These are phyloP conservation scores for Solanum aculeatissimum DNA, from an alignment of 305 asterid genomes.

Conservation along the genomic window DNA sequence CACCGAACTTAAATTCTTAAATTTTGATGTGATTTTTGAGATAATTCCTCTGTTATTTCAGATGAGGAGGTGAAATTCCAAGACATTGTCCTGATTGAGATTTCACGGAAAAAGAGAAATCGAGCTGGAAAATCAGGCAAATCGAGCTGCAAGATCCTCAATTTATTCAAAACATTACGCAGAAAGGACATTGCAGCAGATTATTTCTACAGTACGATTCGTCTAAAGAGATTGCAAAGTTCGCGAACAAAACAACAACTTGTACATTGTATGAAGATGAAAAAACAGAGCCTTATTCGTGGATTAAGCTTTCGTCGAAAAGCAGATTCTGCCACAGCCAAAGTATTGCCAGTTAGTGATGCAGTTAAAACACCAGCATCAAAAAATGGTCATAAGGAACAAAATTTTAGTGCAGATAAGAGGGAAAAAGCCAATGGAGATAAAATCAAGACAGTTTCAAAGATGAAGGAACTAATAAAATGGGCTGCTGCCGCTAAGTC, in stretches of 20 bases:
- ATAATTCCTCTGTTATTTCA: constrained; percentile 1
- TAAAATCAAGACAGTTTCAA: constrained; percentile 31
- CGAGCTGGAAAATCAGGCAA: constrained; percentile 6
- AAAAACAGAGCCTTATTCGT: constrained; percentile 20
- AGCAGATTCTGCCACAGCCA: constrained; percentile 21
- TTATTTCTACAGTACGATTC: constrained; percentile 26
- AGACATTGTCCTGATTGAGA: not conserved
- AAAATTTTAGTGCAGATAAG: constrained; percentile 10
- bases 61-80: constrained; percentile 6
- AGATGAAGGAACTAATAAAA: constrained; percentile 61
- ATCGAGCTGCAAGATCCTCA: constrained; percentile 17
- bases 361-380: constrained; percentile 8
- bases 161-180: constrained; percentile 6
- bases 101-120: not conserved
- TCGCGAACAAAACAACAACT: constrained; percentile 10
- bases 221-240: constrained; percentile 15
- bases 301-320: constrained; percentile 22
- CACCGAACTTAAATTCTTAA: not conserved
- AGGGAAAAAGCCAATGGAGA: constrained; percentile 34
- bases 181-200: constrained; percentile 26
- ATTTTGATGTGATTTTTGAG: not conserved
- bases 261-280: constrained; percentile 27
- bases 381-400: constrained; percentile 4
- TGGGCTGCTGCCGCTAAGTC: constrained; percentile 66
- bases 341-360: constrained; percentile 49